A percentile compares a stretch with the other conserved stretches of the same genome.
These are phyloP conservation scores for Aspergillus brasiliensis DNA, from an alignment of 2,329 filamentous ascomycete species.

Conservation along the genomic window DNA sequence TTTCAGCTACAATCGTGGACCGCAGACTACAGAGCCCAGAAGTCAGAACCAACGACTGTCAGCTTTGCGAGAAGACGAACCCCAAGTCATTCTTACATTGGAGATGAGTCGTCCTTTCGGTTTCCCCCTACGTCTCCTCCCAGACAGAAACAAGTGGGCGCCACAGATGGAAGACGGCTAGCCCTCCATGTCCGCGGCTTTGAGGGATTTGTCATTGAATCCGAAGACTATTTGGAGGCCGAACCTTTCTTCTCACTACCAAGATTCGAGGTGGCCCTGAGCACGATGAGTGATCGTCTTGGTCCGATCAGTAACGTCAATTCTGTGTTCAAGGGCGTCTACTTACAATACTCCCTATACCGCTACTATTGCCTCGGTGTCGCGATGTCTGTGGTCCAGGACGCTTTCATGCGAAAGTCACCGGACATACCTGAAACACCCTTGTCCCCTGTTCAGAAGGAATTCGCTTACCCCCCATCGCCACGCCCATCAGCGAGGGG, in stretches of 20 bases:
- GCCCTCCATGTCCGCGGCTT: slow-evolving; percentile 79
- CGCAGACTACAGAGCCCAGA: slow-evolving; percentile 84
- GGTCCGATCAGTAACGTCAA: slow-evolving; percentile 88
- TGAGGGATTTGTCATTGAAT: slow-evolving; percentile 89
- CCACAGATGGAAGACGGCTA: slow-evolving; percentile 77
- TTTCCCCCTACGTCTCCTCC: slow-evolving; percentile 55
- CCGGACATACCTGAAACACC: slow-evolving; percentile 16
- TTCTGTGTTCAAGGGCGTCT: slow-evolving; percentile 74
- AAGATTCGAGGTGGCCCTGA: slow-evolving; percentile 81
- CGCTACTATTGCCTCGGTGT: slow-evolving; percentile 88
- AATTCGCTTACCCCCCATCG: slow-evolving; percentile 26
- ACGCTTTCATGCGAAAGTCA: slow-evolving; percentile 58
- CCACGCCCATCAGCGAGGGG: slow-evolving; percentile 31
- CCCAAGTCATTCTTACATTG: slow-evolving; percentile 68
- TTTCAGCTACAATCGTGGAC: slow-evolving; percentile 86
- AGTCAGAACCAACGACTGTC: slow-evolving; percentile 59
- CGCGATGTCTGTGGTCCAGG: slow-evolving; percentile 72
- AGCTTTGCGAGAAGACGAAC: slow-evolving; percentile 67
- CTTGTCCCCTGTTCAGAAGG: slow-evolving; percentile 15
- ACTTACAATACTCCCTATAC: slow-evolving; percentile 88
- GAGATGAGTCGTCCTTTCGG: slow-evolving; percentile 63
- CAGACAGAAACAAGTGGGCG: slow-evolving; percentile 40
- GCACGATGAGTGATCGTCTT: slow-evolving; percentile 80
- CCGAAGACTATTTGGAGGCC: slow-evolving; percentile 76
- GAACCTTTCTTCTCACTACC: slow-evolving; percentile 87